Evolutionary conservation across 371 early-diverging fungal species (phyloP), one percentile per base, ranked within the genome.

Genomic region (Smittium mucronatum): DNA sequence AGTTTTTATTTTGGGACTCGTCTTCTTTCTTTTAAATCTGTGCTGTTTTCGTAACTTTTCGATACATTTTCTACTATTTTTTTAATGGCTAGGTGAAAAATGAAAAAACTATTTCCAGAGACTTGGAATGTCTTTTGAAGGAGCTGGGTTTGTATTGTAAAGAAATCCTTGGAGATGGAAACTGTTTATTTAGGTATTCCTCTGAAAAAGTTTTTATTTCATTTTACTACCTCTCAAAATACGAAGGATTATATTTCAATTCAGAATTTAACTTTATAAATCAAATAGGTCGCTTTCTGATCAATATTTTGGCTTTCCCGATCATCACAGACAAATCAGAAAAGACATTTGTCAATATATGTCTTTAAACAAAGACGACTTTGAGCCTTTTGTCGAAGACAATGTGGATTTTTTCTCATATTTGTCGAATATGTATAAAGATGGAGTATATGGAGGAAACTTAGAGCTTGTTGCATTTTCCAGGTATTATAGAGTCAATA

Each of bases 391-490:
- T 78, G 80, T 91, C 15, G 87, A 87, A 68, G n/a, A n/a, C n/a
- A n/a, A n/a, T n/a, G 87, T 88, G 57, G 80, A 83, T 63, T 85
- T 90, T 65, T 87, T 84, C 34, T 78, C 81, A 29, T 87, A 93
- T 66, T 70, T 90, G 0, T 67, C 68, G n/a, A 78, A 83, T 25
- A 92, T 94, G 93, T 78, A 84, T 31, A 76, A 77, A n/a, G 75
- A 80, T 34, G 93, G 89, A 8, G 86, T 85, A 0, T 93, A 83
- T 77, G 93, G 90, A 28, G 91, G 90, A 17, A 91, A 94, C 73
- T 80, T 92, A 78, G 94, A 92, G 75, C 70, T 94, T 29, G 92
- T 87, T 0, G 92, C 89, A 0, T 91, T 88, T 81, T 89, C 93
- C 1, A 82, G 87, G 31, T 70, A 84, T 60, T 79, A 81, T 61